Evolutionary conservation across 257 asterid species (phyloP).

Genomic region (Primulina tabacum): DNA sequence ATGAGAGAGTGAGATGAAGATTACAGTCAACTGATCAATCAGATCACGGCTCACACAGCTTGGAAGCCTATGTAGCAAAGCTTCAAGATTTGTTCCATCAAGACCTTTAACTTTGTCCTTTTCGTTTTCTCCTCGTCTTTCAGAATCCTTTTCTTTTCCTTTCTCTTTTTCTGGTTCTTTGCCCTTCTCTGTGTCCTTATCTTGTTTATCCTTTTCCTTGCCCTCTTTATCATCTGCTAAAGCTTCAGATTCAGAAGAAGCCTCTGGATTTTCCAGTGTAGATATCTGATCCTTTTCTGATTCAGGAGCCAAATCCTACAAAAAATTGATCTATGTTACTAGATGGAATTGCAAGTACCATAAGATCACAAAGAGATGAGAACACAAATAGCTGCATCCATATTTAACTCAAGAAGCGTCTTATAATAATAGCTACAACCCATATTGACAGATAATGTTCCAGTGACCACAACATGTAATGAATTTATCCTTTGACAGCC

Average conservation of each 20-base stretch:
- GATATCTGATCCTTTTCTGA: slow-evolving; percentile 53
- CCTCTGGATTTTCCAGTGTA: slow-evolving; percentile 54
- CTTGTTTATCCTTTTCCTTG: slow-evolving; percentile 69
- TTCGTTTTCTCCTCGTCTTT: slow-evolving; percentile 73
- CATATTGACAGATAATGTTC: not conserved
- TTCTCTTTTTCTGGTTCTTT: slow-evolving; percentile 61
- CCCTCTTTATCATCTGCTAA: slow-evolving; percentile 54
- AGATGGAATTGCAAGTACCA: slow-evolving; percentile 12
- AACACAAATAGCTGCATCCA: slow-evolving; percentile 15
- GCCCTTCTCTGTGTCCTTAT: slow-evolving; percentile 62
- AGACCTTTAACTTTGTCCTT: slow-evolving; percentile 88
- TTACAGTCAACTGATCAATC: slow-evolving; percentile 96
- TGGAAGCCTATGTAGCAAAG: slow-evolving; percentile 91
- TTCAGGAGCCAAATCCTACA: slow-evolving; percentile 69
- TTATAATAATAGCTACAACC: slow-evolving; percentile 5
- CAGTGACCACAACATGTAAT: slow-evolving; percentile 7
- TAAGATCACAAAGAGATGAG: slow-evolving; percentile 19
- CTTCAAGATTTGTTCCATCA: slow-evolving; percentile 87
- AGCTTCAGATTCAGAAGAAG: slow-evolving; percentile 54
- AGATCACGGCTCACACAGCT: slow-evolving; percentile 96
- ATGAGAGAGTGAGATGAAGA: slow-evolving; percentile 26
- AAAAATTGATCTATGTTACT: slow-evolving; percentile 24
- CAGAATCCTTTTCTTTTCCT: slow-evolving; percentile 51
- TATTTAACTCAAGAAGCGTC: slow-evolving; percentile 8
- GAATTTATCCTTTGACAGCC: slow-evolving; percentile 5